Evolutionary conservation across 306 rosid species (phyloP), one percentile per base, ranked within the genome.

Genomic region (Cercis canadensis): DNA sequence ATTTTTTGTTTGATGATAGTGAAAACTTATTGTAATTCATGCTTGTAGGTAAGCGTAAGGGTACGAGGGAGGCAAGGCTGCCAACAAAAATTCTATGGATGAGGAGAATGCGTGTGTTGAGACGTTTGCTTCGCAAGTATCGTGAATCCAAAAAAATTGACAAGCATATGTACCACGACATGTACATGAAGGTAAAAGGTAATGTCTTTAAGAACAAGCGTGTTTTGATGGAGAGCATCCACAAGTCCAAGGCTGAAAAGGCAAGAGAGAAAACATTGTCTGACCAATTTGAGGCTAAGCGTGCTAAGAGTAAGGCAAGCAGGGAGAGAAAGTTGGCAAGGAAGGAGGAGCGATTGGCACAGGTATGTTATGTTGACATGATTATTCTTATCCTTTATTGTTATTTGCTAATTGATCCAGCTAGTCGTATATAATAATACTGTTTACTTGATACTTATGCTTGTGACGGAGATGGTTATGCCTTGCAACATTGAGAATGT

Each of bases 31-130:
- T 7, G 5, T 29, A 13, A 11, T 51, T 7, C 21, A 13, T n/a
- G 19, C 36, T 24, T 67, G 40, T 24, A 85, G 89, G 89, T 85
- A 85, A 85, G 82, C 89, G 86, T 3, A 81, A 69, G 89, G 89
- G 89, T 71, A 85, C 89, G 34, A 74, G 89, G 61, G 89, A 85
- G 80, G 89, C 89, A 51, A 75, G 89, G 75, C 76, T 85, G 69
- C 89, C 89, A 7, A 85, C 89, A 24, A 85, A 85, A 60, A 34
- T 85, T 53, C 83, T 85, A 7, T 85, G 89, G 89, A 85, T 85
- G 89, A 82, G 86, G 63, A 81, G 89, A 24, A 75, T 85, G 79
- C 82, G 84, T 10, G 87, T 83, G 0, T 72, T 79, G 16, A 83
- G 87, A 79, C 84, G 84, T n/a, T 68, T 83, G 67, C 84, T 83